phyloP scores from a whole-genome alignment of 352 stramenopile genomes.

The Globisporangium middletonii region DNA sequence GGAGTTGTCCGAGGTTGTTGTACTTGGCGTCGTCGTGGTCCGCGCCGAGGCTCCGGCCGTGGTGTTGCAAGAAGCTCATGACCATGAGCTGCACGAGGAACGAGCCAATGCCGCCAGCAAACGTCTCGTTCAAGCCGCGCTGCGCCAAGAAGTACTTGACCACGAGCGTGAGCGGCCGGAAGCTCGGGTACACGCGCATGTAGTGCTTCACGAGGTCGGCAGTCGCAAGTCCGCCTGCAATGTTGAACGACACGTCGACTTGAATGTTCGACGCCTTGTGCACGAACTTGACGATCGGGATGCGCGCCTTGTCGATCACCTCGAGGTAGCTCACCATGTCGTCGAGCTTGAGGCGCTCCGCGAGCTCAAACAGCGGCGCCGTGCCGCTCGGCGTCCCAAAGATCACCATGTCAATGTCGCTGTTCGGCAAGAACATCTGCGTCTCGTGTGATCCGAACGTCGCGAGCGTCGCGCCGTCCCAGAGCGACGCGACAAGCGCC shows the following conservation, averaged over 20 bases:
- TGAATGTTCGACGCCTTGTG: conserved; percentile 84
- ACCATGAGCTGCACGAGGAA: conserved; percentile 95
- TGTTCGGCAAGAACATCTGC: conserved; percentile 89
- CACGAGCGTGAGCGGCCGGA: conserved; percentile 91
- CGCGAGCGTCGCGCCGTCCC: conserved; percentile 60
- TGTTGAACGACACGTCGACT: conserved; percentile 93
- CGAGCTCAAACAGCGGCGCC: conserved; percentile 44
- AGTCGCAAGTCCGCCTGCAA: conserved; percentile 72
- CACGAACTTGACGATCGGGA: conserved; percentile 96
- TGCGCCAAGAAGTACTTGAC: conserved; percentile 96
- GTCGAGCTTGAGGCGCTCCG: conserved; percentile 44
- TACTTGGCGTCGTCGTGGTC: conserved; percentile 58
- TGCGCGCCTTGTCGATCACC: conserved; percentile 92
- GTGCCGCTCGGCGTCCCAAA: conserved; percentile 61
- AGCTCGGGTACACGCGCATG: conserved; percentile 87
- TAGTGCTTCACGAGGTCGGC: conserved; percentile 89
- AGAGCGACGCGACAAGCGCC: conserved; percentile 45
- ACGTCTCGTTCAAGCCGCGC: conserved; percentile 93
- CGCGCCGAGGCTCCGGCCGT: conserved; percentile 46
- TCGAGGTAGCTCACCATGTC: conserved; percentile 90
- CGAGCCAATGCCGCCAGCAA: conserved; percentile 90
- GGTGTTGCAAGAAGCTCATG: conserved; percentile 92
- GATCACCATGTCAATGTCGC: conserved; percentile 94
- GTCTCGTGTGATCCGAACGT: conserved; percentile 93
- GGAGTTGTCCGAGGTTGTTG: conserved; percentile 89